Evolutionary conservation across 2,329 filamentous ascomycete species (phyloP), one percentile per base, ranked within the genome.

Genomic region (Fusarium sarcochroum): DNA sequence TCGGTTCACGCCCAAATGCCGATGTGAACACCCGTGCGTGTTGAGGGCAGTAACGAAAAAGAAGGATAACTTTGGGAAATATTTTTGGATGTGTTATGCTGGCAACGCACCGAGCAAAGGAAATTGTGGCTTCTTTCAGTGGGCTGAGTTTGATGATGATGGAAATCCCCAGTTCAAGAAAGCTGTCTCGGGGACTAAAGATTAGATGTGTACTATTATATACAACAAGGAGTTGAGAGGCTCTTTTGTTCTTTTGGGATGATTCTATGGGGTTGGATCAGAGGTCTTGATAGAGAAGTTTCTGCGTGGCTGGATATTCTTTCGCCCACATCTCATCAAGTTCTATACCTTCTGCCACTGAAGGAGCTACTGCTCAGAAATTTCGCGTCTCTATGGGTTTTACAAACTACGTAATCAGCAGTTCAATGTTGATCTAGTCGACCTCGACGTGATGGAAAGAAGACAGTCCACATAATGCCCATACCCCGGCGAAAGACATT

Each of bases 11-110:
- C 94, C 94, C 0, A 87, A 84, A 56, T 99, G 96, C 76, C 85
- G 84, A 34, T 98, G 95, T 73, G 84, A 85, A 0, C 84, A 94
- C 5, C 88, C 93, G 0, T 83, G 84, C 32, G 83, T 91, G 10
- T 81, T 98, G 66, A 85, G 93, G 42, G 94, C 93, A 40, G 93
- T 94, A 17, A 93, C 94, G 80, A 89, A 85, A 75, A 94, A 91
- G 79, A 89, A 86, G 71, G 91, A 92, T 70, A 95, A 89, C 54
- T 84, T 89, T 69, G 94, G 95, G 0, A 85, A 86, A 72, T 97
- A 98, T 76, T 96, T 97, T 80, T 97, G 94, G 93, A 96, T 95
- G 91, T 98, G 96, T 74, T 89, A 97, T 79, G 89, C 89, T 0
- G 89, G 90, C 8, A 92, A 90, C 73, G 85, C 90, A 3, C 90